Evolutionary conservation across 139 green algal species (phyloP).

Genomic region (Monoraphidium neglectum): DNA sequence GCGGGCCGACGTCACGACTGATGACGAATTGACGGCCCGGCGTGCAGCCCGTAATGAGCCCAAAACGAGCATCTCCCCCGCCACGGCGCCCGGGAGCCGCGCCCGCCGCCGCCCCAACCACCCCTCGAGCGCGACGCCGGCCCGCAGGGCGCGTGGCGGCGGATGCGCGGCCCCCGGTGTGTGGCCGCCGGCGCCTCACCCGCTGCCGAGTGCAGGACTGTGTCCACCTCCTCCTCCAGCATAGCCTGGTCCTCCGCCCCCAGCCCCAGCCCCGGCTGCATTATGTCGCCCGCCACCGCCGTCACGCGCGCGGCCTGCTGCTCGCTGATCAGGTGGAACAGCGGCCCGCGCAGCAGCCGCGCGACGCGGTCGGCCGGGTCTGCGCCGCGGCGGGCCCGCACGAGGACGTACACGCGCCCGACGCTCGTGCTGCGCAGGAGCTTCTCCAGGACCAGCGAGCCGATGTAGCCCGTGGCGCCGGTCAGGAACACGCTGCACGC

Average conservation of each 20-base stretch:
- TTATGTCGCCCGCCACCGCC: not conserved
- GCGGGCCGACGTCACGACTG: too few relatives aligned
- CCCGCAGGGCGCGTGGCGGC: too few relatives aligned
- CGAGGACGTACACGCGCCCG: slow-evolving; percentile 29
- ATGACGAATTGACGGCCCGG: too few relatives aligned
- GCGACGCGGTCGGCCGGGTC: slow-evolving; percentile 13
- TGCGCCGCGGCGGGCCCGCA: not conserved
- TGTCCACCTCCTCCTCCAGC: not conserved
- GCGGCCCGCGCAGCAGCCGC: not conserved
- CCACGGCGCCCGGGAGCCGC: too few relatives aligned
- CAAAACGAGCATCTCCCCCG: too few relatives aligned
- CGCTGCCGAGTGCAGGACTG: not conserved
- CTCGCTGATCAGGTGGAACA: not conserved
- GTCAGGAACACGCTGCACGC: too few relatives aligned
- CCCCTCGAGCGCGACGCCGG: too few relatives aligned
- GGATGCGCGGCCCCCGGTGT: too few relatives aligned
- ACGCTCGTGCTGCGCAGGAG: slow-evolving; percentile 32
- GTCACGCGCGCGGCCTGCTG: not conserved
- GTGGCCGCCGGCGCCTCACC: too few relatives aligned
- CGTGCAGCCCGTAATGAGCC: too few relatives aligned
- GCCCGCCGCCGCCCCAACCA: too few relatives aligned
- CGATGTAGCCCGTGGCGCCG: slow-evolving; percentile 40
- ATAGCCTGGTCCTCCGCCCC: not conserved
- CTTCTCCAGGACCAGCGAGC: slow-evolving; percentile 41
- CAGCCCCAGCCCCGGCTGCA: not conserved